Evolutionary conservation across 1,284 basidiomycete species (phyloP).

Genomic region (Papiliotrema fonsecae): DNA sequence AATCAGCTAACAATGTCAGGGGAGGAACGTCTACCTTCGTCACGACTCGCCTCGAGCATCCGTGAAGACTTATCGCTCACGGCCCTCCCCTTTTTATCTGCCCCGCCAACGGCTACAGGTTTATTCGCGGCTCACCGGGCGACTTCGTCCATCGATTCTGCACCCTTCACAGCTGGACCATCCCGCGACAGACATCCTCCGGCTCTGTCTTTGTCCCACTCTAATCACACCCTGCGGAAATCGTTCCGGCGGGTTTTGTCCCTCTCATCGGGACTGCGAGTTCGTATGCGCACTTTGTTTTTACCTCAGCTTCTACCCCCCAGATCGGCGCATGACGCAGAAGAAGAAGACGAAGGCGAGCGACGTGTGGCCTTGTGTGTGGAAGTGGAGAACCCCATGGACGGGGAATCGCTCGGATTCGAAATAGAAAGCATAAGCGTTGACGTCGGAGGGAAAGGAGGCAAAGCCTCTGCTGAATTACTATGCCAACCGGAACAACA

Average conservation of each 20-base stretch:
- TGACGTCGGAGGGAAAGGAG: conserved; percentile 67
- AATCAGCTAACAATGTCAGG: conserved; percentile 40
- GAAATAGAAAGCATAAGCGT: conserved; percentile 67
- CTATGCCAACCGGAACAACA: conserved; percentile 44
- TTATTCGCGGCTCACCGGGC: conserved; percentile 7
- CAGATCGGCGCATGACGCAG: conserved; percentile 47
- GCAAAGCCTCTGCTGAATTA: conserved; percentile 54
- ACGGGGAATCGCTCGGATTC: conserved; percentile 51
- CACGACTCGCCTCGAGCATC: conserved; percentile 31
- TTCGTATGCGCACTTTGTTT: conserved; percentile 82
- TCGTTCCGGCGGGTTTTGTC: conserved; percentile 73
- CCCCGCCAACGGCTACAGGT: conserved; percentile 19
- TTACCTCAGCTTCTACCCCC: conserved; percentile 64
- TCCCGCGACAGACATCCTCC: conserved; percentile 13
- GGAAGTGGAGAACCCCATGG: conserved; percentile 63
- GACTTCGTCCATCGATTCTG: conserved; percentile 1
- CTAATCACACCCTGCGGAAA: conserved; percentile 62
- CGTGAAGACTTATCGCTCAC: conserved; percentile 28
- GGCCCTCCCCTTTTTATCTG: conserved; percentile 6
- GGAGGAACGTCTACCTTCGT: conserved; percentile 25
- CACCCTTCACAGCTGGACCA: conserved; percentile 14
- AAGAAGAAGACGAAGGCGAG: conserved; percentile 68
- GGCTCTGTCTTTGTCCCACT: conserved; percentile 3
- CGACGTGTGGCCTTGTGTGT: conserved; percentile 77
- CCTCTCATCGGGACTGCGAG: conserved; percentile 72